Base-by-base conservation (phyloP, 306 rosid genomes). In the Glycine soja region DNA sequence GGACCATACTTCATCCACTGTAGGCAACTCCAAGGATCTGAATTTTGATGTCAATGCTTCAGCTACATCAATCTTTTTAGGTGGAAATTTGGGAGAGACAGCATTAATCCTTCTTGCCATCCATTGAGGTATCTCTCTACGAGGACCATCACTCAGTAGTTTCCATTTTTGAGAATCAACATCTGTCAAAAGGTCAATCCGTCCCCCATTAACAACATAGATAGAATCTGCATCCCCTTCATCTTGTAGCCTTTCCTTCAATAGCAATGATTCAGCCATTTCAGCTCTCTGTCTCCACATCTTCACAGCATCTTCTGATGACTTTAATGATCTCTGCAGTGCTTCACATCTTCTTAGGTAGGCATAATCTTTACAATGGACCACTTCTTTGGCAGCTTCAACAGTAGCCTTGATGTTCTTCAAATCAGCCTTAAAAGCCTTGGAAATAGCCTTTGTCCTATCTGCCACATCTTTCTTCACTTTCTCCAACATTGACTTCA, bases 61-160 rank as follows among this genome's bases (percentile, higher is more conserved):
- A 77, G 90, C 87, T 43, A 85, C 85, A 82, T 84, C 92, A 72
- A 82, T 62, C 83, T 88, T 91, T 86, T 84, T 88, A 54, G 97
- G 97, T 14, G 97, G 94, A 84, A 91, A 91, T 86, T 79, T 88
- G 81, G 91, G 90, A 70, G 92, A 88, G 78, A 91, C 82, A 9
- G 89, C 88, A 36, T 78, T 63, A 66, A 91, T 91, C 84, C 92
- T 88, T 79, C 97, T 84, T 53, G 94, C 97, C 89, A 90, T 91
- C 94, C 97, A 91, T 70, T 88, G 97, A 74, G 94, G 97, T 85
- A 88, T 91, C 88, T 87, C 97, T 80, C 94, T 82, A 71, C 92
- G 92, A 82, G 97, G 97, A 74, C 94, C 97, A 19, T 85, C 90
- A 74, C 90, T 91, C 70, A 90, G 82, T 76, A 91, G 91, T 82